Evolutionary conservation across 75 land plant species (phyloP).

Genomic region (Isoetes taiwanensis): DNA sequence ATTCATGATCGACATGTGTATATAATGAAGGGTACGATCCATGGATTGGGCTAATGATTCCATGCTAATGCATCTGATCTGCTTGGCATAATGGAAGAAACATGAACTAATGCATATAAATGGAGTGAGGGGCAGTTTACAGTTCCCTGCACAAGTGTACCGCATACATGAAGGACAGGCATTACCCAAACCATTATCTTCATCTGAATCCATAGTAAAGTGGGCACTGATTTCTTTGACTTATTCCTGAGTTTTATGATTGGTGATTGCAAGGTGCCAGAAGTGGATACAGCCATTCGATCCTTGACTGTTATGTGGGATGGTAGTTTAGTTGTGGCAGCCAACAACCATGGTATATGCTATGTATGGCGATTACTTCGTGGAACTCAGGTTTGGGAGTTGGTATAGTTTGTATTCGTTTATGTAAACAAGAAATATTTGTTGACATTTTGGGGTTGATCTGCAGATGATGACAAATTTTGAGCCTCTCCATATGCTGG

Average conservation of each 20-base stretch:
- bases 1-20: no score
- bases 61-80: no score
- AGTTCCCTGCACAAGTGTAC: no score
- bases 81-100: no score
- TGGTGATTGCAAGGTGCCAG: conserved; percentile 99
- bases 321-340: conserved; percentile 94
- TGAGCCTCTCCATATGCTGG: conserved; percentile 87
- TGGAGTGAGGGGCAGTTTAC: no score
- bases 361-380: conserved; percentile 88
- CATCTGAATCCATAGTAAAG: not conserved
- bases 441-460: not conserved
- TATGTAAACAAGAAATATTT: conserved; percentile 6
- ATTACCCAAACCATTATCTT: no score
- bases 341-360: conserved; percentile 91
- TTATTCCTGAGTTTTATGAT: not conserved
- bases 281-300: conserved; percentile 94
- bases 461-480: conserved; percentile 96
- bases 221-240: not conserved
- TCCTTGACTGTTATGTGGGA: conserved; percentile 98
- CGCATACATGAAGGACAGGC: no score
- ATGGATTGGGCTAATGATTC: no score
- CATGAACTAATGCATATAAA: no score
- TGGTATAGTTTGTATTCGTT: not conserved
- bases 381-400: conserved; percentile 53
- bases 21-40: no score